Evolutionary conservation across 164 flowering plant genomes (phyloP).

Genomic region (Saururus chinensis): DNA sequence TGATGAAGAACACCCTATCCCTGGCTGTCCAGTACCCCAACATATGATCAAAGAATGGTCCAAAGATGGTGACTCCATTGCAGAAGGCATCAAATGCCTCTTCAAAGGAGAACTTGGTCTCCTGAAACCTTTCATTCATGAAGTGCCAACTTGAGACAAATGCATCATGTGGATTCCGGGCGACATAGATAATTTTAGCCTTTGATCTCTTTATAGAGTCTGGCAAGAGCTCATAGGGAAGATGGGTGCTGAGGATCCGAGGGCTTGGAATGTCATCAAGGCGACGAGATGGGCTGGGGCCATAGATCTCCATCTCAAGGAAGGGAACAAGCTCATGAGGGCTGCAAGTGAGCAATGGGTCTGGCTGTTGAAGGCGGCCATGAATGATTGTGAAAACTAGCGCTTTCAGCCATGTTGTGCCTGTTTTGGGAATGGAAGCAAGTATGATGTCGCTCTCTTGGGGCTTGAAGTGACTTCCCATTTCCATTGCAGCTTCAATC

Average conservation of each 20-base stretch:
- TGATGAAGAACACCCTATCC: background rate
- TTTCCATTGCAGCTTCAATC: background rate
- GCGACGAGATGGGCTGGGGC: background rate
- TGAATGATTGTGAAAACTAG: background rate
- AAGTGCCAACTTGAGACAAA: background rate
- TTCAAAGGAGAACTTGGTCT: background rate
- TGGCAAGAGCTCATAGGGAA: background rate
- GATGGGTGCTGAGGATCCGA: background rate
- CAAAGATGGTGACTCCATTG: background rate
- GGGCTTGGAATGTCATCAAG: background rate
- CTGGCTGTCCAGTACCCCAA: background rate
- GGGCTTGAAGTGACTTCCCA: background rate
- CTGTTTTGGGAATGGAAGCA: background rate
- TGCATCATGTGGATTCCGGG: background rate
- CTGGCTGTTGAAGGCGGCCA: background rate
- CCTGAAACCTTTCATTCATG: background rate
- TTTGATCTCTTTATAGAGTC: background rate
- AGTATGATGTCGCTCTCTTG: background rate
- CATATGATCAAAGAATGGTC: background rate
- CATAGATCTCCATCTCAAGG: background rate
- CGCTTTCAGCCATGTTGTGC: conserved; percentile 1
- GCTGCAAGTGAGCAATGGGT: background rate
- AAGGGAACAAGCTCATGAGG: background rate
- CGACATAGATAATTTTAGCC: background rate
- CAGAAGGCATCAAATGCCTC: background rate